Evolutionary conservation across 768 basidiomycete species (phyloP).

Genomic region (Omphalotus guepiniiformis): DNA sequence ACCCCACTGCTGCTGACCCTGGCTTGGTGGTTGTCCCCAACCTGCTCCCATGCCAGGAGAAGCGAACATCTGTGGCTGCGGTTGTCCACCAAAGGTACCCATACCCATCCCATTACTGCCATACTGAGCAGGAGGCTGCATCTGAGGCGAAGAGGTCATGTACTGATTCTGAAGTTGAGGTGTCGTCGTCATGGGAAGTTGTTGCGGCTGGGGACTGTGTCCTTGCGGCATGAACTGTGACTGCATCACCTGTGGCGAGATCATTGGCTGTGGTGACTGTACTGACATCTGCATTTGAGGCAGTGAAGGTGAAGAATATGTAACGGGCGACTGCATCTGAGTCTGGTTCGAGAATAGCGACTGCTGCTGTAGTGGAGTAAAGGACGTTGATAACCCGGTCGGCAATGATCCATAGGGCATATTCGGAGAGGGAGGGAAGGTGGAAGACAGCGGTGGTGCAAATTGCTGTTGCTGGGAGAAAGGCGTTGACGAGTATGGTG

Average conservation of each 20-base stretch:
- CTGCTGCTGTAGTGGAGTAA: conserved; percentile 23
- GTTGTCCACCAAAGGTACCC: conserved; percentile 11
- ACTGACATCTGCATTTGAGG: conserved; percentile 15
- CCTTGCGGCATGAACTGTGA: conserved; percentile 29
- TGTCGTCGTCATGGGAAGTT: conserved; percentile 21
- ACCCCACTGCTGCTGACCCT: conserved; percentile 29
- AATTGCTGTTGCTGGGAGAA: conserved; percentile 15
- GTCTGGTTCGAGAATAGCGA: conserved; percentile 18
- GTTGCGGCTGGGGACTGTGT: conserved; percentile 31
- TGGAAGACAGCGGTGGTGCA: conserved; percentile 7
- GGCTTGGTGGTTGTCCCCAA: conserved; percentile 9
- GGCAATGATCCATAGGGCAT: neutral
- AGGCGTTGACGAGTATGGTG: conserved; percentile 10
- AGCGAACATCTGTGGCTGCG: conserved; percentile 17
- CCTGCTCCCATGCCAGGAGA: conserved; percentile 9
- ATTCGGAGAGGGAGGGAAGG: neutral
- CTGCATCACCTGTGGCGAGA: conserved; percentile 18
- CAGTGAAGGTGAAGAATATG: neutral
- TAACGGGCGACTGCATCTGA: conserved; percentile 2
- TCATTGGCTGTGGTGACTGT: conserved; percentile 15
- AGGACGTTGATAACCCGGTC: conserved; percentile 17
- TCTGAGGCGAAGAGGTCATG: conserved; percentile 26
- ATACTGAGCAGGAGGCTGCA: conserved; percentile 12
- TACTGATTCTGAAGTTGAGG: conserved; percentile 26
- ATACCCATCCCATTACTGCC: conserved; percentile 9